Evolutionary conservation across 2,329 filamentous ascomycete species (phyloP).

Genomic region (Thelonectria discophora): DNA sequence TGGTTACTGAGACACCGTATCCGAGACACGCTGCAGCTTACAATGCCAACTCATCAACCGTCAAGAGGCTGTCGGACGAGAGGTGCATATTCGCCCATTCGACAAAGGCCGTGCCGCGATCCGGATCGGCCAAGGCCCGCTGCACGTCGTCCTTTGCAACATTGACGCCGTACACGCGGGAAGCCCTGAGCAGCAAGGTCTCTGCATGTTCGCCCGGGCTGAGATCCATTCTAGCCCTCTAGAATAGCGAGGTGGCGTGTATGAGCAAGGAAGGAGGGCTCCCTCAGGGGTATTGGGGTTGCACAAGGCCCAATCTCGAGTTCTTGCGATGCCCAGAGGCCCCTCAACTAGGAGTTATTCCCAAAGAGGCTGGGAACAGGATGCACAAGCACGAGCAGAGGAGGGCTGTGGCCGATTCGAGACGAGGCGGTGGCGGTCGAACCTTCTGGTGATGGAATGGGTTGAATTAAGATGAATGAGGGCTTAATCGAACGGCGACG

Average conservation of each 20-base stretch:
- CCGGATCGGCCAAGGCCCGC: conserved; percentile 47
- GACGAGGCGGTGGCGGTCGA: conserved; percentile 6
- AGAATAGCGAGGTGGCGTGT: conserved; percentile 48
- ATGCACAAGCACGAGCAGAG: conserved; percentile 10
- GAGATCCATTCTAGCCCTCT: conserved; percentile 44
- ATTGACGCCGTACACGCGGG: conserved; percentile 45
- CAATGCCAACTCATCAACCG: conserved; percentile 63
- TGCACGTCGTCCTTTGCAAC: conserved; percentile 50
- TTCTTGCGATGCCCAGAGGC: conserved; percentile 16
- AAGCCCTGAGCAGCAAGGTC: conserved; percentile 46
- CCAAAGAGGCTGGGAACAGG: neutral
- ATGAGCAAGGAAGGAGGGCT: conserved; percentile 10
- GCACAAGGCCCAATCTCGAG: conserved; percentile 30
- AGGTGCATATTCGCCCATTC: conserved; percentile 62
- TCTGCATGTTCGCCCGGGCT: conserved; percentile 44
- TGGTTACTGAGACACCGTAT: conserved; percentile 1
- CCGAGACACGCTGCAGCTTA: conserved; percentile 46
- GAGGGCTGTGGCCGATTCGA: neutral
- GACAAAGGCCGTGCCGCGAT: conserved; percentile 48
- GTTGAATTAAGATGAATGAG: neutral
- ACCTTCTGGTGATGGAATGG: conserved; percentile 6
- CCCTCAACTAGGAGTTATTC: conserved; percentile 1
- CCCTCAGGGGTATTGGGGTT: conserved; percentile 26
- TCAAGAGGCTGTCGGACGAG: conserved; percentile 60
- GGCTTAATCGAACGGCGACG: neutral